Base-by-base conservation (phyloP, 2,329 filamentous ascomycete species). In the Fusarium sp. region DNA sequence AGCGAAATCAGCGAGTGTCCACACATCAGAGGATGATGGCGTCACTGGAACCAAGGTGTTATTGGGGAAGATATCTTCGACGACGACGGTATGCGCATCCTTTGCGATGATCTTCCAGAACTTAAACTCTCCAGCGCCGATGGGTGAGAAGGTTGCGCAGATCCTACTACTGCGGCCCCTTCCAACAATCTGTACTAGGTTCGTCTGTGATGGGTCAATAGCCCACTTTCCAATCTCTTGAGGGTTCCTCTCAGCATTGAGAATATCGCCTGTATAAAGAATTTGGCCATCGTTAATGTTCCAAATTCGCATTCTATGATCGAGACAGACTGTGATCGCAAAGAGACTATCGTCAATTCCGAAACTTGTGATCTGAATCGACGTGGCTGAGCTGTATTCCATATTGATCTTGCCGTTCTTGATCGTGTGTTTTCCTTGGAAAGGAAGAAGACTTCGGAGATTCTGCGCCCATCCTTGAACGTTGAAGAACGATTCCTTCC, bases 251-350 rank as follows among this genome's bases (percentile, higher is more conserved):
- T 88, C 85, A 25, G 91, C 88, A 75, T 92, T 90, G 21, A 98
- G 82, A 37, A 99, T 86, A 81, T 99, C 96, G 75, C 90, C 91
- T 10, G 92, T 91, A 63, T 91, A 90, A 9, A 94, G 89, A 61
- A 97, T 89, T 79, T 92, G 93, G 52, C 95, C 95, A 43, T 90
- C 93, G n/a, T 89, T 86, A 37, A 96, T 86, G 79, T 97, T 96
- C 96, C 96, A 98, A 43, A 96, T 91, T 78, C 95, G 92, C 79
- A 99, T 85, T 16, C 91, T 92, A 80, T 99, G 95, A 76, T 99
- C 95, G 67, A 99, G 86, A 72, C 93, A 96, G 54, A 97, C 90
- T 0, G 95, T 95, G 77, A 97, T 94, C 4, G 89, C 85, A 73
- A 89, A 91, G 3, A 86, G 82, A 10, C 82, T 82, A 56, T 85